Evolutionary conservation across 148 eudicot genomes (phyloP).

Genomic region (Pouteria glomerata): DNA sequence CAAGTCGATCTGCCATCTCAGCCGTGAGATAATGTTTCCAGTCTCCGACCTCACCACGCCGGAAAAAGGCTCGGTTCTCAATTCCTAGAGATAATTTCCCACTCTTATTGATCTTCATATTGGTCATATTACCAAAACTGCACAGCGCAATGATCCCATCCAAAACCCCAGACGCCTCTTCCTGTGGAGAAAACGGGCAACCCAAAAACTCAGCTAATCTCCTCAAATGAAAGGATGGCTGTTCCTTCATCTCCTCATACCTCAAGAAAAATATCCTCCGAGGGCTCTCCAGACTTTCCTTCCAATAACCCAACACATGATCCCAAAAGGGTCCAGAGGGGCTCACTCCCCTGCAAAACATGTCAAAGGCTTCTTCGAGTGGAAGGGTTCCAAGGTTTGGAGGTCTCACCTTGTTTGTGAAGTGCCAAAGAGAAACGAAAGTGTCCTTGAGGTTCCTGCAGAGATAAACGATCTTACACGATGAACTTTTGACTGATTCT

Average conservation of each 20-base stretch:
- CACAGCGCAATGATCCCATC: slow-evolving; percentile 17
- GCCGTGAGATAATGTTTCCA: no score
- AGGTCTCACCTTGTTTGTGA: slow-evolving; percentile 27
- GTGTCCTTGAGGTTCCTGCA: slow-evolving; percentile 36
- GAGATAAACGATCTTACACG: slow-evolving; percentile 27
- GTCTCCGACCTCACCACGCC: no score
- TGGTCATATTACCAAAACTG: slow-evolving; percentile 22
- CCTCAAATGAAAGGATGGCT: slow-evolving; percentile 6
- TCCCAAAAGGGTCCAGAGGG: slow-evolving; percentile 20
- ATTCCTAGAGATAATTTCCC: slow-evolving; percentile 2
- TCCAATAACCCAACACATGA: slow-evolving; percentile 32
- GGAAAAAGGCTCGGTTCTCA: no score
- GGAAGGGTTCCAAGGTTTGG: background rate
- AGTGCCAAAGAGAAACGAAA: slow-evolving; percentile 32
- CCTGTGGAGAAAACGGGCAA: slow-evolving; percentile 16
- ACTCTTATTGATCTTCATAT: slow-evolving; percentile 26
- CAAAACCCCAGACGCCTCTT: slow-evolving; percentile 17
- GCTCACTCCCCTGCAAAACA: slow-evolving; percentile 17
- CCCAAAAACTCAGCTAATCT: slow-evolving; percentile 29
- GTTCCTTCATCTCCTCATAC: slow-evolving; percentile 27
- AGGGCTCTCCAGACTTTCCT: slow-evolving; percentile 19
- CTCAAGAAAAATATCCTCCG: slow-evolving; percentile 21
- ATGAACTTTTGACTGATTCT: slow-evolving; percentile 10
- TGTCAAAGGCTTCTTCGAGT: slow-evolving; percentile 5
- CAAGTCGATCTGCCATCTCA: no score